Evolutionary conservation across 1,284 basidiomycete species (phyloP).

Genomic region (Anthracocystis setariae): DNA sequence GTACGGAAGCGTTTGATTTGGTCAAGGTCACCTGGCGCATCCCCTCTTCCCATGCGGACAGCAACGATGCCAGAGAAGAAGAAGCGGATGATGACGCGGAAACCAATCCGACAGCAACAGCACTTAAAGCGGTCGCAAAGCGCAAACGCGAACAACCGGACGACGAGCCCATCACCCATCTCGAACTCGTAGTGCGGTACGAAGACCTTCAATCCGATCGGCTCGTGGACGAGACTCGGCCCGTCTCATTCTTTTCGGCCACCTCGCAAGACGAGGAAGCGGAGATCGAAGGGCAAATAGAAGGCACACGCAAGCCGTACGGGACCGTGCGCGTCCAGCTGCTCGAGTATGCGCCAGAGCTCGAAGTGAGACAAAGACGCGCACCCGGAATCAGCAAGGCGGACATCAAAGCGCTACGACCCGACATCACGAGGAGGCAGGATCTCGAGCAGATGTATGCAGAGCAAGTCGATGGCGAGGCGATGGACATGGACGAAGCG

Average conservation of each 20-base stretch:
- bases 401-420: constrained; percentile 30
- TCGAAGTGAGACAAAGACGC: constrained; percentile 30
- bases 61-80: neutral
- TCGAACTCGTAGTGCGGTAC: constrained; percentile 40
- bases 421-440: constrained; percentile 14
- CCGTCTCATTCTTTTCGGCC: constrained; percentile 10
- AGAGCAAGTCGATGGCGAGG: constrained; percentile 37
- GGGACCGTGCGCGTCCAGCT: constrained; percentile 36
- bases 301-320: constrained; percentile 24
- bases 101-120: constrained; percentile 17
- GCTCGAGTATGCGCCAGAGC: constrained; percentile 38
- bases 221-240: constrained; percentile 34
- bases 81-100: constrained; percentile 8
- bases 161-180: constrained; percentile 22
- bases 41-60: constrained; percentile 10
- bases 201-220: constrained; percentile 46
- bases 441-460: constrained; percentile 40
- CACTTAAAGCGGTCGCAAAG: constrained; percentile 17
- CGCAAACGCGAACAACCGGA: constrained; percentile 23
- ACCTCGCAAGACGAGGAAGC: neutral
- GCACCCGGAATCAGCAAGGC: constrained; percentile 29
- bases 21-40: constrained; percentile 48
- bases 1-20: constrained; percentile 45
- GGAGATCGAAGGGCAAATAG: neutral
- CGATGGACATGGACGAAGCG: constrained; percentile 41